phyloP scores from a whole-genome alignment of 352 stramenopile genomes.

The Phytophthora pistaciae region DNA sequence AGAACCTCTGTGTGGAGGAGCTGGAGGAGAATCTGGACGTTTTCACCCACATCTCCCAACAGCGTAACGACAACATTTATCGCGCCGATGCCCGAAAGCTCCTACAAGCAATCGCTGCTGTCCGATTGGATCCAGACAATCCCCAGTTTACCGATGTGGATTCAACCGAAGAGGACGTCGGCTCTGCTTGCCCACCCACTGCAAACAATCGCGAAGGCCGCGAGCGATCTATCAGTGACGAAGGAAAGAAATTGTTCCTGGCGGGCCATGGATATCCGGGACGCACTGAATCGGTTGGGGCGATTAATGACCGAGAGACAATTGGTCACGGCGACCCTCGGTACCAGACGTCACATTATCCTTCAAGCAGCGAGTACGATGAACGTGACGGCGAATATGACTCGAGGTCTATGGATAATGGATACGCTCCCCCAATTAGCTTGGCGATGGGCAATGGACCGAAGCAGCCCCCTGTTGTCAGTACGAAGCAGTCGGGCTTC shows the following conservation, averaged over 20 bases:
- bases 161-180: conserved; percentile 60
- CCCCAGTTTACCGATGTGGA: conserved; percentile 78
- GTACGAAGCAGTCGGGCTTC: conserved; percentile 35
- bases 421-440: conserved; percentile 50
- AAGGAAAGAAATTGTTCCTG: conserved; percentile 88
- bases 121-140: conserved; percentile 82
- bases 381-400: conserved; percentile 62
- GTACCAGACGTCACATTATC: conserved; percentile 55
- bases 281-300: conserved; percentile 38
- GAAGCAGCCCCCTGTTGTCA: conserved; percentile 30
- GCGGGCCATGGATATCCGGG: conserved; percentile 50
- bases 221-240: conserved; percentile 82
- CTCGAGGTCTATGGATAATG: conserved; percentile 58
- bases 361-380: conserved; percentile 64
- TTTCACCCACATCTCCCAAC: conserved; percentile 88
- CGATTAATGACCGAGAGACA: conserved; percentile 45
- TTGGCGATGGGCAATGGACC: conserved; percentile 35
- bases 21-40: conserved; percentile 82
- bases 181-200: conserved; percentile 65
- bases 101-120: conserved; percentile 81
- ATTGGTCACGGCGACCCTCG: conserved; percentile 46
- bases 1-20: conserved; percentile 81
- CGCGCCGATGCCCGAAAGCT: conserved; percentile 83
- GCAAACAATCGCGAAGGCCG: conserved; percentile 72
- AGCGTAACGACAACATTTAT: conserved; percentile 87